A percentile compares a stretch with the other conserved stretches of the same genome.
These are phyloP conservation scores for Pichia occidentalis DNA, from an alignment of 805 yeast genomes.

Conservation along the genomic window DNA sequence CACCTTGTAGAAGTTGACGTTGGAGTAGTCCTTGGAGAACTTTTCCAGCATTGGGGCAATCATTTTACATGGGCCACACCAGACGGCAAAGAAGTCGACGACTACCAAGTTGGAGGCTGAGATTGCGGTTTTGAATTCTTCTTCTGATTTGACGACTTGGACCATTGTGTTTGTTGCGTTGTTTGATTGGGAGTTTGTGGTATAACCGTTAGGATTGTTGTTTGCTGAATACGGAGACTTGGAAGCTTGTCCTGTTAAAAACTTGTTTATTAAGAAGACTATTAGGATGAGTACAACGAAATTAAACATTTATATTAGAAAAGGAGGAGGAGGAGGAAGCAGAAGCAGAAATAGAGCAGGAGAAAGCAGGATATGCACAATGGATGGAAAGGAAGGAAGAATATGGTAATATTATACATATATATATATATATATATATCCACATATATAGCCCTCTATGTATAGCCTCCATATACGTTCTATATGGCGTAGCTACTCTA, in stretches of 20 bases:
- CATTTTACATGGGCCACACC: slow-evolving; percentile 99
- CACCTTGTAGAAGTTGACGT: slow-evolving; percentile 76
- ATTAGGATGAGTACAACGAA: slow-evolving; percentile 24
- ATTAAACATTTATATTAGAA: slow-evolving; percentile 21
- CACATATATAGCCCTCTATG: too few relatives aligned
- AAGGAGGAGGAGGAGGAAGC: too few relatives aligned
- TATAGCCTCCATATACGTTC: too few relatives aligned
- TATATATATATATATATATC: too few relatives aligned
- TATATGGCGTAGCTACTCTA: too few relatives aligned
- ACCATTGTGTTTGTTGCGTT: slow-evolving; percentile 39
- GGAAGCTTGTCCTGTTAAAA: slow-evolving; percentile 17
- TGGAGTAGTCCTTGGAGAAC: slow-evolving; percentile 59
- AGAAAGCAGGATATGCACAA: too few relatives aligned
- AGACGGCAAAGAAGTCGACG: slow-evolving; percentile 92
- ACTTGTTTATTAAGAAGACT: slow-evolving; percentile 23
- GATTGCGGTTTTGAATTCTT: slow-evolving; percentile 65
- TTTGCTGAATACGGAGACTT: slow-evolving; percentile 6
- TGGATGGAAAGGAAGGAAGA: too few relatives aligned
- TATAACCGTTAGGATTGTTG: slow-evolving; percentile 5
- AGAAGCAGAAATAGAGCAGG: too few relatives aligned
- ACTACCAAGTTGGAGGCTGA: slow-evolving; percentile 63
- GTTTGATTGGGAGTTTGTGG: slow-evolving; percentile 1
- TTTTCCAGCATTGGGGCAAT: slow-evolving; percentile 90
- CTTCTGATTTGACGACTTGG: slow-evolving; percentile 35
- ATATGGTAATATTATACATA: too few relatives aligned